These are phyloP conservation scores for Salvia hispanica DNA, from an alignment of 257 asterid genomes.

Conservation along the genomic window DNA sequence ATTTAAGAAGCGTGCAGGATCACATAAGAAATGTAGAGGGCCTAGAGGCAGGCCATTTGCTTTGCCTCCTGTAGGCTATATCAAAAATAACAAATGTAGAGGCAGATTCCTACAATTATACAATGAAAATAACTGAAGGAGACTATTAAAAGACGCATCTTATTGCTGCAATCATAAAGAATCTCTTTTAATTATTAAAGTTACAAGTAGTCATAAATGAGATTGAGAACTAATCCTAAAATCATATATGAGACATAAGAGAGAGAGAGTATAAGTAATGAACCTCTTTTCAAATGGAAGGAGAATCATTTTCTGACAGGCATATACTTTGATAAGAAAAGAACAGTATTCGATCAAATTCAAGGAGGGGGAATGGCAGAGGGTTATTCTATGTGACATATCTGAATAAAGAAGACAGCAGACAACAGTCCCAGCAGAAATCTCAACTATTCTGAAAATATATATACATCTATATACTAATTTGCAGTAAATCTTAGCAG, in stretches of 20 bases:
- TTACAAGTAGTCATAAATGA: neutral
- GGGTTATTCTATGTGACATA: neutral
- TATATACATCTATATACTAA: slow-evolving; percentile 12
- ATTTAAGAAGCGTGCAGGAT: slow-evolving; percentile 1
- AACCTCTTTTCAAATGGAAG: slow-evolving; percentile 16
- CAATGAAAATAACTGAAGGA: slow-evolving; percentile 5
- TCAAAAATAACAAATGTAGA: slow-evolving; percentile 1
- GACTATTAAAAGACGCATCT: neutral
- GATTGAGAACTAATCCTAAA: neutral
- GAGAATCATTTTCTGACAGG: slow-evolving; percentile 14
- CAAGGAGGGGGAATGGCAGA: neutral
- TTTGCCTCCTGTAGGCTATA: neutral
- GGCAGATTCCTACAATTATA: slow-evolving; percentile 12
- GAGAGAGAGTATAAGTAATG: neutral
- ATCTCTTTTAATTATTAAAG: slow-evolving; percentile 1
- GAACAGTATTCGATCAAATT: slow-evolving; percentile 1
- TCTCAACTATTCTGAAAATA: neutral
- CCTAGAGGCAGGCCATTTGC: neutral
- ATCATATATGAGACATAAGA: neutral
- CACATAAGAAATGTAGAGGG: neutral
- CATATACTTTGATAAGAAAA: neutral
- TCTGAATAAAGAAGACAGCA: neutral
- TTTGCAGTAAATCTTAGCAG: slow-evolving; percentile 13
- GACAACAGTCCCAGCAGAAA: slow-evolving; percentile 16
- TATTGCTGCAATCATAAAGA: neutral